Conservation (phyloP, 2,329 filamentous ascomycete species). For the Epichloe baconii region DNA sequence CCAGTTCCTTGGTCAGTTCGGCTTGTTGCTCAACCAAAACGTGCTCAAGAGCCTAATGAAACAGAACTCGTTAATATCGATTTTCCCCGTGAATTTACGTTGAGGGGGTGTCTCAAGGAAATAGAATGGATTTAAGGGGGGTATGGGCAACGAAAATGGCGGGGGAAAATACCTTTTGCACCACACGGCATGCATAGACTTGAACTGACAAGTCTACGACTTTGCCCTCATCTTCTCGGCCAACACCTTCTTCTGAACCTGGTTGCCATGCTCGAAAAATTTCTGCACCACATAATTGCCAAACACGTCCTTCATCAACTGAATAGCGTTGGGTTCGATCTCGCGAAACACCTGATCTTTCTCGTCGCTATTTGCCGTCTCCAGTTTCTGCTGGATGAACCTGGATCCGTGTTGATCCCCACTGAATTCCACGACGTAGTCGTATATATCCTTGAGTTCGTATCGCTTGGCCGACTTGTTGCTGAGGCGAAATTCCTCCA, state of each 20-base stretch:
- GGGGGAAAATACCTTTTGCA: conserved; percentile 59
- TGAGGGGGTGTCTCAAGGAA: too few species aligned
- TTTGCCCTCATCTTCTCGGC: conserved; percentile 80
- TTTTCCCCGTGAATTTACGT: too few species aligned
- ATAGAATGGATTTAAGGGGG: too few species aligned
- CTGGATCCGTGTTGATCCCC: conserved; percentile 92
- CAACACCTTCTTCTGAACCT: conserved; percentile 79
- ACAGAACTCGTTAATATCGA: not conserved
- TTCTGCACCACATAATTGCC: conserved; percentile 99
- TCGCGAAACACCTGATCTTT: conserved; percentile 85
- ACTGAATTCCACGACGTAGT: conserved; percentile 83
- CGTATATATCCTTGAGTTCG: conserved; percentile 81
- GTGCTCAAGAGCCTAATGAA: conserved; percentile 66
- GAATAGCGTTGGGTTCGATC: conserved; percentile 69
- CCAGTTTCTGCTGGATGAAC: conserved; percentile 88
- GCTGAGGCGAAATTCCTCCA: conserved; percentile 70
- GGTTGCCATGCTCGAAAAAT: conserved; percentile 90
- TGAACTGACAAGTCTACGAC: conserved; percentile 69
- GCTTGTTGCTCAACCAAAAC: conserved; percentile 87
- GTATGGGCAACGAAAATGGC: not conserved
- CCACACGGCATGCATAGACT: conserved; percentile 89
- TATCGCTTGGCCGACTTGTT: conserved; percentile 60
- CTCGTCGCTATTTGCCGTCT: conserved; percentile 87
- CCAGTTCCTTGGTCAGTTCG: conserved; percentile 69
- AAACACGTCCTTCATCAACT: conserved; percentile 92